Percentiles rank a stretch among this genome's conserved stretches.
Conservation (phyloP, 495 filamentous ascomycete species). For the Penicillium paxilli region DNA sequence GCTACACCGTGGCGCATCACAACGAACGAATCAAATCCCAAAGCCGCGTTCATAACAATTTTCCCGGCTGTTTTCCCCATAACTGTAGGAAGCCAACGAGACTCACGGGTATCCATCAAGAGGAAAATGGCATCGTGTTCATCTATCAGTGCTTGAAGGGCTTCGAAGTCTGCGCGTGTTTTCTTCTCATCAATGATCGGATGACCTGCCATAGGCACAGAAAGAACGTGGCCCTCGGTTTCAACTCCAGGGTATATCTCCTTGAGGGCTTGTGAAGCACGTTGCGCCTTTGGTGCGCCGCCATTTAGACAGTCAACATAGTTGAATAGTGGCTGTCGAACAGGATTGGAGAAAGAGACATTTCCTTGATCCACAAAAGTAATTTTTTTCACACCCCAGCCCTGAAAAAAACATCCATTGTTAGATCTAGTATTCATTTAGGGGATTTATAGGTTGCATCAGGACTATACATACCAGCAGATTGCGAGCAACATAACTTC, state of each 20-base stretch:
- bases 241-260: constrained; percentile 93
- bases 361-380: constrained; percentile 94
- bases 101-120: constrained; percentile 94
- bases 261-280: constrained; percentile 76
- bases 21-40: constrained; percentile 95
- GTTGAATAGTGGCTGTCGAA: constrained; percentile 88
- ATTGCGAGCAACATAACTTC: constrained; percentile 87
- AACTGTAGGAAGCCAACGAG: constrained; percentile 93
- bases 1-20: constrained; percentile 89
- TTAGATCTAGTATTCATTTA: background rate
- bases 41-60: constrained; percentile 92
- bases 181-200: constrained; percentile 70
- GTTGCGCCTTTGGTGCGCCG: constrained; percentile 77
- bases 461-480: constrained; percentile 56
- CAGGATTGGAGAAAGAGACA: constrained; percentile 96
- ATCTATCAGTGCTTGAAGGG: constrained; percentile 72
- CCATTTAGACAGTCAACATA: constrained; percentile 88
- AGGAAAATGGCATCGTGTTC: constrained; percentile 92
- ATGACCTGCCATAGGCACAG: constrained; percentile 94
- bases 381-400: constrained; percentile 95
- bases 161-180: constrained; percentile 71
- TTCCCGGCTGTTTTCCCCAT: constrained; percentile 94
- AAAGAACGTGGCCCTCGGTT: constrained; percentile 70
- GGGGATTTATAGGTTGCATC: background rate
- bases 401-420: constrained; percentile 37